Evolutionary conservation across 225 moss, liverwort and hornwort species (phyloP).

Genomic region (Sphagnum tenellum): DNA sequence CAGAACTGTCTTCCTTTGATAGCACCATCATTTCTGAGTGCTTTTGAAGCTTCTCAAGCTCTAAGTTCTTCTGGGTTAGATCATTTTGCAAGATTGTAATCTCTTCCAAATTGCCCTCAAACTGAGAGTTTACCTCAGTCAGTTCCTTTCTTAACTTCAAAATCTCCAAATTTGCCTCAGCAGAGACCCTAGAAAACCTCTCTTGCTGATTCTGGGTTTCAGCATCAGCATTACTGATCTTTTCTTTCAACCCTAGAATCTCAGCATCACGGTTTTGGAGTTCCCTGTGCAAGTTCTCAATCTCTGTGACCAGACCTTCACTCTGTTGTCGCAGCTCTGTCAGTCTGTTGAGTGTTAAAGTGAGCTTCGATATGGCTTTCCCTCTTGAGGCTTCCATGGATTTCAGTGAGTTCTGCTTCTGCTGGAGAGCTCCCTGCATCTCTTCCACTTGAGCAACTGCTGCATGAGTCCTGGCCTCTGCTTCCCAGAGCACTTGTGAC

Average conservation of each 20-base stretch:
- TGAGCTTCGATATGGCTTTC: conserved; percentile 60
- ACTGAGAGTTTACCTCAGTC: conserved; percentile 19
- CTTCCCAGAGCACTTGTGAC: conserved; percentile 24
- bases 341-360: conserved; percentile 62
- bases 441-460: conserved; percentile 32
- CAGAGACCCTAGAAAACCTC: conserved; percentile 15
- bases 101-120: conserved; percentile 12
- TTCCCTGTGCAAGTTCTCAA: conserved; percentile 62
- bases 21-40: conserved; percentile 23
- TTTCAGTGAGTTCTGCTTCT: conserved; percentile 43
- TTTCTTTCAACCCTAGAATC: conserved; percentile 46
- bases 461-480: conserved; percentile 31
- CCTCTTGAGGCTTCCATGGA: conserved; percentile 56
- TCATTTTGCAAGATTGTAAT: conserved; percentile 14
- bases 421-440: conserved; percentile 43
- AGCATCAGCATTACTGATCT: conserved; percentile 24
- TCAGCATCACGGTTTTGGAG: conserved; percentile 62
- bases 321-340: conserved; percentile 72
- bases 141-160: conserved; percentile 26
- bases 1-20: conserved; percentile 22
- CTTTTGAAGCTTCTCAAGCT: conserved; percentile 16
- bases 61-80: conserved; percentile 15
- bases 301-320: conserved; percentile 70
- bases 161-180: conserved; percentile 20
- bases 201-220: conserved; percentile 30